Evolutionary conservation across 108 stramenopile genomes (phyloP), one percentile per base, ranked within the genome.

Genomic region (Fragilaria radians): DNA sequence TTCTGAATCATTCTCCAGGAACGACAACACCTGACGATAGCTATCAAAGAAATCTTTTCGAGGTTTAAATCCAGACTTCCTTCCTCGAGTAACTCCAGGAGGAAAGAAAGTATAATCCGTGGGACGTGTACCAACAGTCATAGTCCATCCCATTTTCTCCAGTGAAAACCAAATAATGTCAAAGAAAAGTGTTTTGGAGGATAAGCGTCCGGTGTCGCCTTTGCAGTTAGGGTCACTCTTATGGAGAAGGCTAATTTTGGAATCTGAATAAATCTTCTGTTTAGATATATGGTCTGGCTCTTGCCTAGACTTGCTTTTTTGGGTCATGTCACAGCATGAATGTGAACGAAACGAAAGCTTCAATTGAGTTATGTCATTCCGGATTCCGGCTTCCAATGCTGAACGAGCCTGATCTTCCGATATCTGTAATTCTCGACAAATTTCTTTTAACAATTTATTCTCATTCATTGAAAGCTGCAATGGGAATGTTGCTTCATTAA

Each of bases 31-130:
- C 21, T 51, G 66, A 21, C 14, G 27, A 2, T 34, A 28, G 27
- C 58, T 61, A 28, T 77, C 76, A 57, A 72, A 77, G 56, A 69
- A 77, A 30, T 77, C 71, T 2, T 53, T 24, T 2, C 76, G 67
- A 18, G 30, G 53, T 32, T 50, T 53, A 60, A 70, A 66, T 31
- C 75, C 75, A 14, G 14, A 42, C 14, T 42, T 42, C 22, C 18
- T 18, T 7, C 67, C 67, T 56, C 76, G 47, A 0, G n/a, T n/a
- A 9, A 73, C 68, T 30, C 76, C 76, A 18, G 71, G 76, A 9
- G 76, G 76, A 19, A 60, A n/a, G n/a, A 52, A 48, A 49, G 72
- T 72, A 34, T 48, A 65, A 47, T 77, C 76, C 46, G 14, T 42
- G 1, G 67, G 61, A n/a, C 76, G 47, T 25, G 59, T 61, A 5